Evolutionary conservation across 108 stramenopile species (phyloP).

Genomic region (Nitzschia sp.): DNA sequence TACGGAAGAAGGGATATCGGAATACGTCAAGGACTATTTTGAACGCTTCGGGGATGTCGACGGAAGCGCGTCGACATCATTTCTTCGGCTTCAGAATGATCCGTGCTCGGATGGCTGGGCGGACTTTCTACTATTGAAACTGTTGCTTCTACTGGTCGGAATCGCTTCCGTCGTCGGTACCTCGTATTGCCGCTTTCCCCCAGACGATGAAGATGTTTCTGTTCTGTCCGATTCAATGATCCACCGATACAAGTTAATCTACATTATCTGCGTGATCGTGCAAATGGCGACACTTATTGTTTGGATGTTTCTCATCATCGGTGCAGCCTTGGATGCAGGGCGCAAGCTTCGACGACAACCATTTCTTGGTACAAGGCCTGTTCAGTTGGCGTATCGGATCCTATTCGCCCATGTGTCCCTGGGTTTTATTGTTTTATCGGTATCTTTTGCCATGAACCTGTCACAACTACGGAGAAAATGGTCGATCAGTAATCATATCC

Average conservation of each 20-base stretch:
- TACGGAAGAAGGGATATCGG: neutral
- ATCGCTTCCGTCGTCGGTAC: constrained; percentile 49
- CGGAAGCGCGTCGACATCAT: constrained; percentile 48
- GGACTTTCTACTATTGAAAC: constrained; percentile 77
- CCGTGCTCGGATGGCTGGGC: constrained; percentile 60
- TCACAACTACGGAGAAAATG: constrained; percentile 25
- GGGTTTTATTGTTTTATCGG: constrained; percentile 31
- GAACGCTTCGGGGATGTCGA: constrained; percentile 73
- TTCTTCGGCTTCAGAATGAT: constrained; percentile 67
- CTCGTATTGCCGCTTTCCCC: constrained; percentile 50
- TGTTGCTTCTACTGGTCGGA: constrained; percentile 51
- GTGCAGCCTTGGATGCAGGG: constrained; percentile 59
- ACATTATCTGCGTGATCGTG: constrained; percentile 53
- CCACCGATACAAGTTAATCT: constrained; percentile 44
- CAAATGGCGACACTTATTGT: constrained; percentile 54
- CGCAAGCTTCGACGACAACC: constrained; percentile 58
- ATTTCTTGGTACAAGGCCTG: constrained; percentile 79
- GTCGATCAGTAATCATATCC: neutral
- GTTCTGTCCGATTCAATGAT: constrained; percentile 38
- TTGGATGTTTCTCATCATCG: constrained; percentile 58
- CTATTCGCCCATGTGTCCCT: constrained; percentile 41
- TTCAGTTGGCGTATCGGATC: constrained; percentile 79
- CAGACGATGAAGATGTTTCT: constrained; percentile 23
- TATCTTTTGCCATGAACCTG: constrained; percentile 32
- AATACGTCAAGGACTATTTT: constrained; percentile 53